A percentile compares a stretch with the other conserved stretches of the same genome.
Conservation (phyloP, 371 early-diverging fungal species). For the Mortierella sp. region DNA sequence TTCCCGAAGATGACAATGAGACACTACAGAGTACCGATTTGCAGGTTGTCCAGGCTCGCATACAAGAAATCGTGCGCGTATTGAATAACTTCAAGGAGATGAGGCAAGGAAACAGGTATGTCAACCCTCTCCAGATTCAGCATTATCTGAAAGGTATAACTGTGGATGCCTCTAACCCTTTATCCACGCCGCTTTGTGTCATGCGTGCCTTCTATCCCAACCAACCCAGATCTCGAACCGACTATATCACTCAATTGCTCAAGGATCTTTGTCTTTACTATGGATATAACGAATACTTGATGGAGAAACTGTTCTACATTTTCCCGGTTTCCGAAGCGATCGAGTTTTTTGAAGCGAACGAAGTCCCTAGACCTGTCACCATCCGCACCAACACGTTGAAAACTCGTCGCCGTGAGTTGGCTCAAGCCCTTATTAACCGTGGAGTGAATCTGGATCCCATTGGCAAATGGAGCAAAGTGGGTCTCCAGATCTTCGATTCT, state of each 20-base stretch:
- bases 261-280: conserved; percentile 92
- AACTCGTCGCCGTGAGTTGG: conserved; percentile 94
- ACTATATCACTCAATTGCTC: conserved; percentile 87
- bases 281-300: conserved; percentile 95
- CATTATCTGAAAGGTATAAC: too few relatives aligned
- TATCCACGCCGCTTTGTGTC: too few relatives aligned
- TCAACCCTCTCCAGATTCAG: too few relatives aligned
- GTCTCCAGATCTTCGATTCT: conserved; percentile 91
- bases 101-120: conserved; percentile 75
- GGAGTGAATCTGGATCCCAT: conserved; percentile 98
- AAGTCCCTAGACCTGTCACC: conserved; percentile 96
- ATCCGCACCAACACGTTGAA: conserved; percentile 98
- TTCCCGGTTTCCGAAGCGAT: conserved; percentile 92
- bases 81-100: conserved; percentile 88
- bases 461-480: conserved; percentile 95
- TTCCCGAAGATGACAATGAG: conserved; percentile 78
- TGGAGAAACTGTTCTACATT: conserved; percentile 91
- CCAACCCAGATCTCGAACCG: conserved; percentile 71
- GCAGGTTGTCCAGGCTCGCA: conserved; percentile 80
- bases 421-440: conserved; percentile 93
- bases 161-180: too few relatives aligned
- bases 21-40: conserved; percentile 63
- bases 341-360: conserved; percentile 99
- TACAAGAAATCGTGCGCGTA: conserved; percentile 89
- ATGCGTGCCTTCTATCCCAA: background rate